Evolutionary conservation across 176 grass and related monocot species (phyloP), one percentile per base, ranked within the genome.

Genomic region (Carex parvula): DNA sequence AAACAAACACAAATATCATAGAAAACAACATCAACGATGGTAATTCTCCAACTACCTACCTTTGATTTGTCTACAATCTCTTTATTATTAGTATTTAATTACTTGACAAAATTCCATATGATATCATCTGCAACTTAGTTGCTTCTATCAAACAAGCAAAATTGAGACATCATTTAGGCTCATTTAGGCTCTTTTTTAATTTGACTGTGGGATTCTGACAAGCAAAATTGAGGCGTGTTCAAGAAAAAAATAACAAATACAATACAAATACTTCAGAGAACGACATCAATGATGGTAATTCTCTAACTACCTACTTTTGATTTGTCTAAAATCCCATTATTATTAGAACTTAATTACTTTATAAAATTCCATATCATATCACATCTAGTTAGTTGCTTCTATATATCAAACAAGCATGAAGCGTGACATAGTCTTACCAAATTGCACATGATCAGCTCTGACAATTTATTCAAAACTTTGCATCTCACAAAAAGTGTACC

Each of bases 401-500:
- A n/a, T n/a, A n/a, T n/a, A n/a, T n/a, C n/a, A n/a, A n/a, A n/a
- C n/a, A n/a, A n/a, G n/a, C n/a, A n/a, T n/a, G n/a, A n/a, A n/a
- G n/a, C n/a, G n/a, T n/a, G n/a, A n/a, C n/a, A n/a, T n/a, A n/a
- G n/a, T n/a, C n/a, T n/a, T n/a, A n/a, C n/a, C n/a, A n/a, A n/a
- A n/a, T n/a, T n/a, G n/a, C n/a, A n/a, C 11, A 52, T 74, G 16
- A 20, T 74, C 70, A 74, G 52, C 21, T 18, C 70, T 76, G 48
- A 54, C 1, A 69, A 12, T 69, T 46, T 30, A 55, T 54, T 76
- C 6, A 15, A 13, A 30, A 55, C 21, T 56, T 76, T 76, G 44
- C 13, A 76, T 50, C 21, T 76, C 72, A 76, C 16, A 76, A 76
- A n/a, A n/a, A n/a, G n/a, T n/a, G n/a, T n/a, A n/a, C n/a, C n/a